phyloP scores from a whole-genome alignment of 768 basidiomycete genomes.

The Thelephora ganbajun region DNA sequence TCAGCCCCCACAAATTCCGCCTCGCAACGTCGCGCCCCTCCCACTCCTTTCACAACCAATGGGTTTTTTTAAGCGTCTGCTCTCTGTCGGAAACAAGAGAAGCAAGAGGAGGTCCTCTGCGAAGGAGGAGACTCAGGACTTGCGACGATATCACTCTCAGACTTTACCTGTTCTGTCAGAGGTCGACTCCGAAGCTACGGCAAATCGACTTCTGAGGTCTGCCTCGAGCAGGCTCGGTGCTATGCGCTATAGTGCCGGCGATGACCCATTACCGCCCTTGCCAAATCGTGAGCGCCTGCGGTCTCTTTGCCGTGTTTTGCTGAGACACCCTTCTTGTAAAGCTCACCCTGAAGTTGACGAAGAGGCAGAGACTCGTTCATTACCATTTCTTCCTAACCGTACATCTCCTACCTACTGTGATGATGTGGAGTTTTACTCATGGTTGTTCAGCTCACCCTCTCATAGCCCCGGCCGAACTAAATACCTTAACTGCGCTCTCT shows the following conservation, averaged over 20 bases:
- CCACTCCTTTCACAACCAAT: slow-evolving; percentile 21
- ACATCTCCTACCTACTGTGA: background rate
- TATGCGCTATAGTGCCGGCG: slow-evolving; percentile 42
- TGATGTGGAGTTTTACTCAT: background rate
- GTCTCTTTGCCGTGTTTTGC: background rate
- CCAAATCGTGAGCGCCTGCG: slow-evolving; percentile 32
- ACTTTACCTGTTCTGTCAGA: slow-evolving; percentile 6
- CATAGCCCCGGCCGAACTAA: slow-evolving; percentile 31
- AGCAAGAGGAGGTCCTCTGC: slow-evolving; percentile 31
- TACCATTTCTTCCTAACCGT: slow-evolving; percentile 3
- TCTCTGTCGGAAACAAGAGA: slow-evolving; percentile 56
- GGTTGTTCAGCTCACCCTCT: slow-evolving; percentile 39
- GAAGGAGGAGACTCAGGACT: slow-evolving; percentile 11
- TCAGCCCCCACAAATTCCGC: no score
- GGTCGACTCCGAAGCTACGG: slow-evolving; percentile 30
- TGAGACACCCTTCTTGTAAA: slow-evolving; percentile 12
- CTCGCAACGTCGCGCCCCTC: background rate
- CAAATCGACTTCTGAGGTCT: slow-evolving; percentile 46
- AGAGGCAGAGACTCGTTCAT: background rate
- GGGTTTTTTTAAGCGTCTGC: slow-evolving; percentile 58
- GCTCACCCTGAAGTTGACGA: slow-evolving; percentile 17
- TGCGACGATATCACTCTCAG: slow-evolving; percentile 11
- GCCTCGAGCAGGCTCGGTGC: slow-evolving; percentile 35
- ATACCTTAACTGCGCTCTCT: no score
- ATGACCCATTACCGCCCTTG: slow-evolving; percentile 46